Evolutionary conservation across 192 early-diverging fungal genomes (phyloP), one percentile per base, ranked within the genome.

Genomic region (Mortierella hygrophila): DNA sequence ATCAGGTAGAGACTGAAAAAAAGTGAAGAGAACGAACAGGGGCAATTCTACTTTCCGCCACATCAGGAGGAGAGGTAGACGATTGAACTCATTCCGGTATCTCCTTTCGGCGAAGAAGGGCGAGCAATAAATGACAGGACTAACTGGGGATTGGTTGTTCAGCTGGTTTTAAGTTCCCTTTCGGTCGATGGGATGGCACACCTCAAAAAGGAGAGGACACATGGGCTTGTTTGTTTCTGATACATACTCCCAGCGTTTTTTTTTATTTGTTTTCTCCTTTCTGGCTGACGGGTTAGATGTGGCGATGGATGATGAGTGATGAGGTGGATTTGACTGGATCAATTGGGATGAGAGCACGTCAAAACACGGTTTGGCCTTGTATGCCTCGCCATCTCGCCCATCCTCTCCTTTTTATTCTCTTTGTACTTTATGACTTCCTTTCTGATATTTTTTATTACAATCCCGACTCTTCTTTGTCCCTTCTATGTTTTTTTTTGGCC

Each of bases 341-440:
- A 26, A 77, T 23, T 52, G 70, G 38, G 29, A 29, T 65, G 55
- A 79, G 78, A 79, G 78, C 78, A 23, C 26, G 68, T 76, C 80
- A 81, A 81, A 81, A 81, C 68, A 81, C 74, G 75, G 79, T 81
- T 74, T 81, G 72, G 44, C 35, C 29, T 72, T 68, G 79, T 37
- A 49, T 74, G 20, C 10, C 37, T 70, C 68, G 80, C 80, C 80
- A 81, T 81, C 47, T 70, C 65, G 49, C 49, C 37, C 49, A 70
- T 76, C 38, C 26, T 70, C 69, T 5, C 41, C 35, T 9, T 41
- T 71, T 42, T 46, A 2, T 52, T 52, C 20, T 21, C 5, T 52
- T 52, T 52, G 18, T 0, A 15, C 49, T 18, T 20, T 6, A 52
- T 21, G 20, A 46, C 44, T 46, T 42, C 13, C n/a, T 72, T 44